These are phyloP conservation scores for Arxiozyma slooffiae DNA, from an alignment of 1,139 yeast genomes.

Conservation along the genomic window DNA sequence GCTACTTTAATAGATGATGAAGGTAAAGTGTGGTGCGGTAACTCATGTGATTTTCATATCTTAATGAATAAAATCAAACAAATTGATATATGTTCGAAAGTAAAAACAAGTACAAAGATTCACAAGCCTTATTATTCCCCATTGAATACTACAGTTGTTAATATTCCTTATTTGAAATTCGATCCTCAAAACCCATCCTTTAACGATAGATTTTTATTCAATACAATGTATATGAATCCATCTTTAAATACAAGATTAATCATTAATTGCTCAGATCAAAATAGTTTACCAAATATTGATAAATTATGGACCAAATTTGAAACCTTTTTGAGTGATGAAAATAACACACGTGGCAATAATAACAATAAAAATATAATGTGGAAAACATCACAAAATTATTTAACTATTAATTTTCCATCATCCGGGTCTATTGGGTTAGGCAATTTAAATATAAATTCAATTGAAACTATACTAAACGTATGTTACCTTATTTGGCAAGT, in stretches of 20 bases:
- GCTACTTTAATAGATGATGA: slow-evolving; percentile 51
- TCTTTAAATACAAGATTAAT: slow-evolving; percentile 34
- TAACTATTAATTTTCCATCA: slow-evolving; percentile 58
- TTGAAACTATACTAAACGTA: slow-evolving; percentile 50
- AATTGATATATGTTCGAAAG: slow-evolving; percentile 3
- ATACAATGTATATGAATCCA: slow-evolving; percentile 15
- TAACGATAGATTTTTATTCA: slow-evolving; percentile 21
- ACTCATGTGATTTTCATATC: slow-evolving; percentile 45
- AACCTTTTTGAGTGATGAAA: background rate
- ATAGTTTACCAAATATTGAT: slow-evolving; percentile 25
- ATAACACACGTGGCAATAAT: background rate
- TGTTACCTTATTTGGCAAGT: slow-evolving; percentile 36
- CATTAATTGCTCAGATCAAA: slow-evolving; percentile 45
- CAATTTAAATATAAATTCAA: slow-evolving; percentile 38
- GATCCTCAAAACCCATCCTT: slow-evolving; percentile 14
- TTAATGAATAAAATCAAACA: slow-evolving; percentile 18
- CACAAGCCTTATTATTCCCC: slow-evolving; percentile 43
- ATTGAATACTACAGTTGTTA: slow-evolving; percentile 39
- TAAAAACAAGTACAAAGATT: background rate
- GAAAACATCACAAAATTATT: slow-evolving; percentile 9
- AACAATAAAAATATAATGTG: slow-evolving; percentile 15
- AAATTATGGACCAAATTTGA: slow-evolving; percentile 12
- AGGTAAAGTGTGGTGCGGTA: slow-evolving; percentile 66
- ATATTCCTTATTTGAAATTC: slow-evolving; percentile 20
- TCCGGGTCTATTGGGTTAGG: slow-evolving; percentile 74